phyloP scores from a whole-genome alignment of 208 protist species.

The Leishmania braziliensis region DNA sequence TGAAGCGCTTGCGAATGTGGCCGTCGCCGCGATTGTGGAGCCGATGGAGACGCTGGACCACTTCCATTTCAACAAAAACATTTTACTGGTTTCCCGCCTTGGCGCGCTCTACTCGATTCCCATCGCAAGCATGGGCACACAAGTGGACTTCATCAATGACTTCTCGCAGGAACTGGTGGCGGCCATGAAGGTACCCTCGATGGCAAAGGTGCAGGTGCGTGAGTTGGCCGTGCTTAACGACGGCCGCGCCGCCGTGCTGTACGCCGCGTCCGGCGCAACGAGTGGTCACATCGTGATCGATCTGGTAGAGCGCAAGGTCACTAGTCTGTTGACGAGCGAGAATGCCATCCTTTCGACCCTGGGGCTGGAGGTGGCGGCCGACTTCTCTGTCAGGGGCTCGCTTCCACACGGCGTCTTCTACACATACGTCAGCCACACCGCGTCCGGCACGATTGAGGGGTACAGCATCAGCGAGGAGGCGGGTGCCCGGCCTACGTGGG shows the following conservation, averaged over 20 bases:
- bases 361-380: conserved; percentile 38
- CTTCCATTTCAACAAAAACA: conserved; percentile 82
- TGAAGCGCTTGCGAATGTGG: conserved; percentile 62
- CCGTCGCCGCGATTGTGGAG: conserved; percentile 53
- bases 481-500: conserved; percentile 52
- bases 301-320: conserved; percentile 17
- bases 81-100: conserved; percentile 57
- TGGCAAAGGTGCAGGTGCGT: conserved; percentile 49
- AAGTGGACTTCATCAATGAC: conserved; percentile 59
- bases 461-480: conserved; percentile 43
- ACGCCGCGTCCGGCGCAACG: conserved; percentile 15
- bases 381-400: conserved; percentile 42
- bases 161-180: conserved; percentile 45
- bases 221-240: conserved; percentile 29
- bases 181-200: conserved; percentile 42
- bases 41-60: conserved; percentile 58
- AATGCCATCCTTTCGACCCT: conserved; percentile 25
- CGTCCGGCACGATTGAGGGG: conserved; percentile 49
- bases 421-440: conserved; percentile 51
- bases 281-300: conserved; percentile 28
- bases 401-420: conserved; percentile 26
- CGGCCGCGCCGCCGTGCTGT: conserved; percentile 25
- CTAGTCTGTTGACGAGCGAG: conserved; percentile 6
- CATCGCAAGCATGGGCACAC: conserved; percentile 47
- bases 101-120: conserved; percentile 75